Conservation (phyloP, 257 asterid species). For the Rehmannia glutinosa region DNA sequence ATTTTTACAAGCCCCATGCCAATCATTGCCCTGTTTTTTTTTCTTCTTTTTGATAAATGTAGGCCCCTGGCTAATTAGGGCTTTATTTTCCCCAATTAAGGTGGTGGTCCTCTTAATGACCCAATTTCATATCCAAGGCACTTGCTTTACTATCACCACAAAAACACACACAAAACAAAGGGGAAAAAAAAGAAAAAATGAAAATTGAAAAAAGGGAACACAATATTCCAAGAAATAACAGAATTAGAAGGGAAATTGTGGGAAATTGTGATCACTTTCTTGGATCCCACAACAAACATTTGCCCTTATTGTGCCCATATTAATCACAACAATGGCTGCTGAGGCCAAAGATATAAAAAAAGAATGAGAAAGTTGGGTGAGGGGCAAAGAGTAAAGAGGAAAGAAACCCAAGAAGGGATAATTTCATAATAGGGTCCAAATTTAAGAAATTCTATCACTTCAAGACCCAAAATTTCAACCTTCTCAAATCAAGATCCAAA, state of each 20-base stretch:
- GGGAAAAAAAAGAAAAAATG: neutral
- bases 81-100: neutral
- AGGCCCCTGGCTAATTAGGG: too few relatives aligned
- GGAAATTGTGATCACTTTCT: slow-evolving; percentile 50
- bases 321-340: slow-evolving; percentile 26
- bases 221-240: slow-evolving; percentile 24
- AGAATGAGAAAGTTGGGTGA: slow-evolving; percentile 47
- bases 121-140: neutral
- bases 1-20: too few relatives aligned
- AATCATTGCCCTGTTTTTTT: too few relatives aligned
- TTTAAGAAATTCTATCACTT: too few relatives aligned
- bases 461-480: too few relatives aligned
- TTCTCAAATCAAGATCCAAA: too few relatives aligned
- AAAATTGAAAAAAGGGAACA: neutral
- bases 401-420: slow-evolving; percentile 26
- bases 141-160: neutral
- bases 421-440: too few relatives aligned
- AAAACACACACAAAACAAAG: neutral
- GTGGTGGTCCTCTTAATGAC: slow-evolving; percentile 8
- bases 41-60: too few relatives aligned
- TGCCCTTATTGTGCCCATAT: slow-evolving; percentile 19
- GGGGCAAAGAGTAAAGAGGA: slow-evolving; percentile 14
- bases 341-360: slow-evolving; percentile 48
- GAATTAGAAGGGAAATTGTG: slow-evolving; percentile 20
- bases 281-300: slow-evolving; percentile 58